Percentiles rank a stretch among this genome's conserved stretches.
Evolutionary conservation across 495 filamentous ascomycete species (phyloP).

Genomic region (Umbilicaria muhlenbergii): DNA sequence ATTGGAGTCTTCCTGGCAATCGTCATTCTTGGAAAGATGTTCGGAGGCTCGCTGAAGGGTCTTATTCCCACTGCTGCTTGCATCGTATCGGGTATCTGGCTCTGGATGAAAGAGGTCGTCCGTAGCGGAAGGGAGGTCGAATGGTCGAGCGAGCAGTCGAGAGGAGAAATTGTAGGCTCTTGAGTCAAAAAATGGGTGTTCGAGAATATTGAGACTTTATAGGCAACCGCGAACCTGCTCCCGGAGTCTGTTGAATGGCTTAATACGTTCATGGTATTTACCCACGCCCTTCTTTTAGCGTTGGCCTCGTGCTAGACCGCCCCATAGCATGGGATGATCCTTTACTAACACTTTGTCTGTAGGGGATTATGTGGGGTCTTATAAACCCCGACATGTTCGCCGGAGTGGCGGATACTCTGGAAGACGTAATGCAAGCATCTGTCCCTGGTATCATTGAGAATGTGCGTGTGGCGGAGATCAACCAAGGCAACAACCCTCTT

Average conservation of each 20-base stretch:
- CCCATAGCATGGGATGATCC: no score
- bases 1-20: slow-evolving; percentile 53
- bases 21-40: slow-evolving; percentile 59
- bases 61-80: slow-evolving; percentile 55
- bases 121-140: slow-evolving; percentile 67
- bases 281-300: no score
- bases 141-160: slow-evolving; percentile 73
- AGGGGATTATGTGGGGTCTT: slow-evolving; percentile 64
- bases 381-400: slow-evolving; percentile 90
- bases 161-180: slow-evolving; percentile 57
- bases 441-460: slow-evolving; percentile 82
- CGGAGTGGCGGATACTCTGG: slow-evolving; percentile 53
- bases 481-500: slow-evolving; percentile 78
- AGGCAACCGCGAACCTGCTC: slow-evolving; percentile 69
- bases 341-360: no score
- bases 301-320: no score
- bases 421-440: slow-evolving; percentile 94
- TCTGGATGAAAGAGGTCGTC: slow-evolving; percentile 81
- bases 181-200: not conserved
- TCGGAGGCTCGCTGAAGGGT: slow-evolving; percentile 61
- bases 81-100: slow-evolving; percentile 57
- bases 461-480: slow-evolving; percentile 90
- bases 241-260: slow-evolving; percentile 94
- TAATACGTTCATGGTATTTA: slow-evolving; percentile 51
- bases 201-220: slow-evolving; percentile 9